Conservation (phyloP, 2,329 filamentous ascomycete species). For the Colletotrichum salicis region DNA sequence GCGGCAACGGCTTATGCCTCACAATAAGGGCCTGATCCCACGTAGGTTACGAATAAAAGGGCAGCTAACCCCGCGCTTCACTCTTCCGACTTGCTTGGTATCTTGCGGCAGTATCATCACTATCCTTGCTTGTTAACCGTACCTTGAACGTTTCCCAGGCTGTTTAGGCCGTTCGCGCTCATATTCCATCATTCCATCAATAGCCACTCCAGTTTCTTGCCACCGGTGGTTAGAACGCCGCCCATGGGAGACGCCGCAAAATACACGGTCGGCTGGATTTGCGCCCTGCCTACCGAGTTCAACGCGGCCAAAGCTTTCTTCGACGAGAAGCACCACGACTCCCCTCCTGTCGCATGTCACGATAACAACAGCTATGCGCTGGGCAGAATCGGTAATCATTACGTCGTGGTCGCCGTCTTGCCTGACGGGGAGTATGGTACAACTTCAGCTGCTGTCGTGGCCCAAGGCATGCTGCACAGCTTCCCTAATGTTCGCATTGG, state of each 20-base stretch:
- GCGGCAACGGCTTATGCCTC: too few species aligned
- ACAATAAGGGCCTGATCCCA: too few species aligned
- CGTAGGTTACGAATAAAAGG: too few species aligned
- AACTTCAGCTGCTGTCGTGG: conserved; percentile 35
- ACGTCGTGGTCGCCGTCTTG: conserved; percentile 38
- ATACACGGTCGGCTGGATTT: conserved; percentile 36
- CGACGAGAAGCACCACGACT: conserved; percentile 13
- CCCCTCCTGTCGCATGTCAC: not conserved
- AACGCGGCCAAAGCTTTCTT: conserved; percentile 4
- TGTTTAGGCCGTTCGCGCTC: too few species aligned
- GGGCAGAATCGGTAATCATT: conserved; percentile 36
- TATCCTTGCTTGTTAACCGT: too few species aligned
- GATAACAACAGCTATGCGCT: conserved; percentile 37
- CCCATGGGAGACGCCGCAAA: not conserved
- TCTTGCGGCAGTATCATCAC: too few species aligned
- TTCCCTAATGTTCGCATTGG: conserved; percentile 45
- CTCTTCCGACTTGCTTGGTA: too few species aligned
- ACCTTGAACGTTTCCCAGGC: too few species aligned
- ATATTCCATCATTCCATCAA: too few species aligned
- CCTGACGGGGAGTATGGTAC: conserved; percentile 36
- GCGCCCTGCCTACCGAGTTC: conserved; percentile 20
- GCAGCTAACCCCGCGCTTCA: too few species aligned
- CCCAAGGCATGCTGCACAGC: conserved; percentile 42
- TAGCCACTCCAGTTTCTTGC: too few species aligned
- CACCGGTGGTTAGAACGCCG: too few species aligned